A percentile compares a stretch with the other conserved stretches of the same genome.
Evolutionary conservation across 768 basidiomycete species (phyloP).

Genomic region (Trametes cingulata): DNA sequence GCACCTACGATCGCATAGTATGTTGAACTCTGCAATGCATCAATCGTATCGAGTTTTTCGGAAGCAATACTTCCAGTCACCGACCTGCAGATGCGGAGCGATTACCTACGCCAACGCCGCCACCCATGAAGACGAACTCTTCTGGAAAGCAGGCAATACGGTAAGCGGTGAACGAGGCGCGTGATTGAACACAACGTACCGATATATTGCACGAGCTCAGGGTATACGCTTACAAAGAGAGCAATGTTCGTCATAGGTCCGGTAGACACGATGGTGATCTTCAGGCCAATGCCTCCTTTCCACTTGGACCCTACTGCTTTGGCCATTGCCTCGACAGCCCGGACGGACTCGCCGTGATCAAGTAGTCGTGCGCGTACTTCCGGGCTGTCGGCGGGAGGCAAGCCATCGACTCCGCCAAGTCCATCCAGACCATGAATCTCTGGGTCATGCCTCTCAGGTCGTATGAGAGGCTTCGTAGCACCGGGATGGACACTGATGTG

Average conservation of each 20-base stretch:
- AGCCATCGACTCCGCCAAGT: conserved; percentile 80
- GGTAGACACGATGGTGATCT: conserved; percentile 70
- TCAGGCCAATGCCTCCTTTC: conserved; percentile 57
- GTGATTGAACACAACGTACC: conserved; percentile 16
- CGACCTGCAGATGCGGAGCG: conserved; percentile 71
- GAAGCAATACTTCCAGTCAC: not conserved
- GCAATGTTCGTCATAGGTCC: conserved; percentile 85
- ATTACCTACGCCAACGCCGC: conserved; percentile 85
- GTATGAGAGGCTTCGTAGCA: conserved; percentile 66
- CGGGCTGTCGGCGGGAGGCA: conserved; percentile 52
- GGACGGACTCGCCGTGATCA: conserved; percentile 42
- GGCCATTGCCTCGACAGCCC: conserved; percentile 73
- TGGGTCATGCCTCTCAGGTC: conserved; percentile 60
- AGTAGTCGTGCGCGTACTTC: conserved; percentile 52
- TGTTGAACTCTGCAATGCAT: conserved; percentile 63
- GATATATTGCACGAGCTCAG: conserved; percentile 53
- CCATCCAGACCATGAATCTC: conserved; percentile 85
- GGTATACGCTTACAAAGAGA: conserved; percentile 41
- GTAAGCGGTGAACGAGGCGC: not conserved
- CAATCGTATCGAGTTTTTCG: too few relatives aligned
- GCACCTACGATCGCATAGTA: conserved; percentile 74
- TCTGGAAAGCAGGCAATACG: conserved; percentile 32
- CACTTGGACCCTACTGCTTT: conserved; percentile 52
- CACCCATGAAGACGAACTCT: conserved; percentile 87
- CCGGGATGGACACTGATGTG: conserved; percentile 68